A percentile compares a stretch with the other conserved stretches of the same genome.
Conservation (phyloP, 2,329 filamentous ascomycete species). For the Aspergillus nomiae region DNA sequence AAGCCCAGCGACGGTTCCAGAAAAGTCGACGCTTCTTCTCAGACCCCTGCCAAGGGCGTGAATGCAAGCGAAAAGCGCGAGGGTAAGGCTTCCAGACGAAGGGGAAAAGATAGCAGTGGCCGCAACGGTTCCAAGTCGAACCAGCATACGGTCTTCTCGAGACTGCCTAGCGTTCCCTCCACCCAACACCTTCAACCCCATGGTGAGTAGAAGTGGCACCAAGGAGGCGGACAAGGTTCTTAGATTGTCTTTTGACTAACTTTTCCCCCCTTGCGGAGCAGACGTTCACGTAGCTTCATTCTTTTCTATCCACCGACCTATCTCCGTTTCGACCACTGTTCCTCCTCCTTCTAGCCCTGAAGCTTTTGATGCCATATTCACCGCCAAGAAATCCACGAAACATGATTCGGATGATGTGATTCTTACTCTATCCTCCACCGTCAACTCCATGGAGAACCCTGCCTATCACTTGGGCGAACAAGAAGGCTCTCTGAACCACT, state of each 20-base stretch:
- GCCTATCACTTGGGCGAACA: conserved; percentile 35
- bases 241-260: not conserved
- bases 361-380: conserved; percentile 83
- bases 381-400: conserved; percentile 54
- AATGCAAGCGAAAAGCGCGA: conserved; percentile 40
- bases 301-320: conserved; percentile 93
- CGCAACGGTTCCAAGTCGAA: conserved; percentile 39
- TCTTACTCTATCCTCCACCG: conserved; percentile 60
- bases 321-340: conserved; percentile 82
- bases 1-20: conserved; percentile 51
- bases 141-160: conserved; percentile 42
- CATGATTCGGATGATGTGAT: conserved; percentile 60
- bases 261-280: conserved; percentile 41
- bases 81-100: conserved; percentile 37
- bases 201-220: conserved; percentile 35
- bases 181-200: conserved; percentile 52
- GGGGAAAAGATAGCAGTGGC: conserved; percentile 37
- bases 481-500: conserved; percentile 37
- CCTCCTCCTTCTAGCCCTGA: conserved; percentile 71
- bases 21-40: conserved; percentile 42
- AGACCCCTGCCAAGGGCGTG: conserved; percentile 41
- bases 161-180: conserved; percentile 52
- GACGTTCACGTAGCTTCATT: conserved; percentile 88
- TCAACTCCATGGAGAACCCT: conserved; percentile 46
- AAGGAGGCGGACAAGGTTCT: not conserved